Evolutionary conservation across 2,329 filamentous ascomycete genomes (phyloP), one percentile per base, ranked within the genome.

Genomic region (Alternaria sp.): DNA sequence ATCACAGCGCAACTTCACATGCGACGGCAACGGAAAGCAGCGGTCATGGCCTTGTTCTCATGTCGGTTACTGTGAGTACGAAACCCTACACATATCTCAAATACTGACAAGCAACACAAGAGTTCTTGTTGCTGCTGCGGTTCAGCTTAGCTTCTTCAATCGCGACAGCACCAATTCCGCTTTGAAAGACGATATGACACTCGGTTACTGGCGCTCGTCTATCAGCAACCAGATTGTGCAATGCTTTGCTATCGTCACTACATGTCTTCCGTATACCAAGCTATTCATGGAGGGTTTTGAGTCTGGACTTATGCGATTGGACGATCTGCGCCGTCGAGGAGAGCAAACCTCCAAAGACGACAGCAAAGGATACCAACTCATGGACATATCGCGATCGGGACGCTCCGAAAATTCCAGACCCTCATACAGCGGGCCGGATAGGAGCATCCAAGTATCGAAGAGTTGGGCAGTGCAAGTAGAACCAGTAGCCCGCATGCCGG

Each of bases 251-350:
- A 73, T 76, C 13, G 56, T 73, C 7, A 75, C 74, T 13, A 72
- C 72, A 9, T 74, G 70, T 53, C 65, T 77, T 15, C 71, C 73
- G 1, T 77, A 75, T 59, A 69, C 71, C 25, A 75, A 73, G 30
- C 63, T 73, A 3, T 73, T 76, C 50, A 69, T 77, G 67, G 67
- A 75, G 36, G 69, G 69, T 4, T 66, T 75, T n/a, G 74, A 76
- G 21, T 71, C 67, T 4, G 72, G 71, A 4, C 58, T 73, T 0
- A 65, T 75, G 19, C 68, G 73, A 7, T 56, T 72, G 3, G 71
- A 74, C 43, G 70, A 73, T 19, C 30, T 59, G 21, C 63, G 67
- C 11, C 56, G 67, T 21, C 56, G 61, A 23, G 67, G 61, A 57
- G 65, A 68, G 17, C 46, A 67, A 19, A 63, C 53, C 7, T 59